Conservation (phyloP, 106 monocot genomes). For the Xerophyta viscosa region DNA sequence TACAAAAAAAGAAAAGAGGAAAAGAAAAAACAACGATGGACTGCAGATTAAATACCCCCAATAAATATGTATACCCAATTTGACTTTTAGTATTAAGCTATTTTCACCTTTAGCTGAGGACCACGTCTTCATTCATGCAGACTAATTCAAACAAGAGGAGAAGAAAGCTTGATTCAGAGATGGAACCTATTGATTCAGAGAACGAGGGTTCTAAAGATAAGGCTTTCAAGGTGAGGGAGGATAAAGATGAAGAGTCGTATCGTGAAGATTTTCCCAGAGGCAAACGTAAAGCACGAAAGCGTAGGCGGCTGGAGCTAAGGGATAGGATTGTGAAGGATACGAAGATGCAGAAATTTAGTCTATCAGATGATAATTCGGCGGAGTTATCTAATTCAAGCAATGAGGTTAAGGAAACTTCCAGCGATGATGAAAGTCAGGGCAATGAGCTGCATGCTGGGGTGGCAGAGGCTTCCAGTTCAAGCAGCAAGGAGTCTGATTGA, state of each 20-base stretch:
- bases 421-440: conserved; percentile 28
- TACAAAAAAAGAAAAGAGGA: too few relatives aligned
- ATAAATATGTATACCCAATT: too few relatives aligned
- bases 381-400: conserved; percentile 37
- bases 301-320: conserved; percentile 26
- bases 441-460: too few relatives aligned
- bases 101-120: too few relatives aligned
- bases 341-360: conserved; percentile 21
- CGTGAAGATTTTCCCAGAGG: conserved; percentile 51
- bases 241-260: conserved; percentile 24
- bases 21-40: too few relatives aligned
- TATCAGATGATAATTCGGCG: conserved; percentile 28
- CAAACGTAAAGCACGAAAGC: conserved; percentile 48
- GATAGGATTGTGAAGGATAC: conserved; percentile 15
- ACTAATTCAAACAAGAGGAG: conserved; percentile 56
- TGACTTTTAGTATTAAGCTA: too few relatives aligned
- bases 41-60: too few relatives aligned
- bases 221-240: conserved; percentile 8
- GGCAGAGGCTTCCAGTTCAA: too few relatives aligned
- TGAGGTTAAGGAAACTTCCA: conserved; percentile 15
- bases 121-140: too few relatives aligned
- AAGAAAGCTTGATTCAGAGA: conserved; percentile 23
- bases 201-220: conserved; percentile 26
- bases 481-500: too few relatives aligned
- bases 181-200: conserved; percentile 14